These are phyloP conservation scores for Pugionium dolabratum DNA, from an alignment of 345 rosid genomes.

Conservation along the genomic window DNA sequence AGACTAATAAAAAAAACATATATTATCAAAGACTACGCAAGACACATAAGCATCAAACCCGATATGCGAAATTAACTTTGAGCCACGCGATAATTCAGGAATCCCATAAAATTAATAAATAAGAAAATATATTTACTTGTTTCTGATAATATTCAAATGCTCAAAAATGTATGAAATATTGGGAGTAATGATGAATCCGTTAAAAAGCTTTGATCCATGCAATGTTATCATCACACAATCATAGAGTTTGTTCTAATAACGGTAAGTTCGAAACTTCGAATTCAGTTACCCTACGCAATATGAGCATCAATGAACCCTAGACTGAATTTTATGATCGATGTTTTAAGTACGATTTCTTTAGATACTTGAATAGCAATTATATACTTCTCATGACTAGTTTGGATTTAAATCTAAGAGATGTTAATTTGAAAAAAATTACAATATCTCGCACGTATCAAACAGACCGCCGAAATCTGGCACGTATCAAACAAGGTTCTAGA, in stretches of 20 bases:
- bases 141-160: neutral
- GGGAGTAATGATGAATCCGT: slow-evolving; percentile 19
- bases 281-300: too few relatives aligned
- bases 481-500: too few relatives aligned
- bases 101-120: neutral
- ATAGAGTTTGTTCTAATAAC: neutral
- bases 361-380: too few relatives aligned
- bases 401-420: too few relatives aligned
- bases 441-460: too few relatives aligned
- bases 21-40: neutral
- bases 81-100: slow-evolving; percentile 25
- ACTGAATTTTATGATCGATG: too few relatives aligned
- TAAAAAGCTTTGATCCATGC: slow-evolving; percentile 10
- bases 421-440: too few relatives aligned
- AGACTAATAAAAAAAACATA: neutral
- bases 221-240: slow-evolving; percentile 27
- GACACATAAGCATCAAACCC: slow-evolving; percentile 23
- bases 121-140: neutral
- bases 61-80: slow-evolving; percentile 1
- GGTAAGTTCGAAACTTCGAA: neutral
- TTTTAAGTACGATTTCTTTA: too few relatives aligned
- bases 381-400: too few relatives aligned
- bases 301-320: too few relatives aligned
- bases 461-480: too few relatives aligned
- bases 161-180: slow-evolving; percentile 4